Base-by-base conservation (phyloP, 2,329 filamentous ascomycete genomes). In the Penicillium sp. region DNA sequence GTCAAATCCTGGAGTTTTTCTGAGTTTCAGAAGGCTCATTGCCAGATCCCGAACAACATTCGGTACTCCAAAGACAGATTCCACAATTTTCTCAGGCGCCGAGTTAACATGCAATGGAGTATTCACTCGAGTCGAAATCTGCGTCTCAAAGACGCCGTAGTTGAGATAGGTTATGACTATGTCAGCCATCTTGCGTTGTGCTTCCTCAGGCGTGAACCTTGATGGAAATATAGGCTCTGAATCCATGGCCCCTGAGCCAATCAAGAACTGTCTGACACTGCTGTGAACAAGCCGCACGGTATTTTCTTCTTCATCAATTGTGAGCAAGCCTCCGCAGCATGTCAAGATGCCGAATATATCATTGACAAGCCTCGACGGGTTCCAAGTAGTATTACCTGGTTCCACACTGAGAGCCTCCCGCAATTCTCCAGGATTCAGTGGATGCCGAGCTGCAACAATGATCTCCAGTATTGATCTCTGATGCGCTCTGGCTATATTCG, bases 361-460 rank as follows among this genome's bases (percentile, higher is more conserved):
- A 33, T 50, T 57, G n/a, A 57, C 16, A 24, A 49, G 55, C 9
- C 27, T 29, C 6, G 39, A 31, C 3, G 29, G 14, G 13, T 54
- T 41, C 55, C 51, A 50, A 6, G 52, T 24, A 8, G 33, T n/a
- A 19, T 57, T 51, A 21, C 55, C 55, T 1, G 55, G 55, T 2
- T 49, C 27, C 10, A 57, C 51, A 39, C 37, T 45, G 21, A 53
- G 16, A 6, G 50, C 55, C n/a, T 57, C 55, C 3, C 45, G 55
- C 13, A 57, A 14, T 45, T 57, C 50, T 1, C 46, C 29, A 2
- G 52, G 43, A 1, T 19, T 50, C 8, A 57, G 24, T 5, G 55
- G 55, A 9, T n/a, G 26, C 10, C 52, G 27, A 16, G 49, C 49
- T 11, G 39, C 49, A 26, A 45, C 39, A 2, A 52, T 33, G 13